Evolutionary conservation across 1,284 basidiomycete genomes (phyloP), one percentile per base, ranked within the genome.

Genomic region (Phylloporus sp.): DNA sequence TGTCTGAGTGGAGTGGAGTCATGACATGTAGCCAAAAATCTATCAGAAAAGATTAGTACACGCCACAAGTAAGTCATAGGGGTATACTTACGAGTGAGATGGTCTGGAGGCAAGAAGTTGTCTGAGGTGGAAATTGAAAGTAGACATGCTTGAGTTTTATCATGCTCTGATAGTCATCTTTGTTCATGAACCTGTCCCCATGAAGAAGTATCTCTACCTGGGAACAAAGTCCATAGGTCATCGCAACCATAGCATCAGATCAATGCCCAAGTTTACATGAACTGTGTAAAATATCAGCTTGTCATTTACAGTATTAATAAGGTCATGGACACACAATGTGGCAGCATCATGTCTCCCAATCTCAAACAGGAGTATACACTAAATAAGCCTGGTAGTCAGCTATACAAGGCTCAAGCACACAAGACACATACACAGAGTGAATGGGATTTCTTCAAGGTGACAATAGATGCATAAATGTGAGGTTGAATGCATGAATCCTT

Each of bases 401-500:
- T n/a, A n/a, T n/a, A n/a, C n/a, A n/a, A n/a, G n/a, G n/a, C n/a
- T n/a, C 42, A 11, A 5, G 31, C 10, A 49, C 12, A 32, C 22
- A 31, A 20, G 31, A 50, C 22, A 62, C 64, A 4, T 44, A 66
- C 65, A 8, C 65, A 60, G n/a, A 66, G 52, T 34, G 32, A 66
- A 66, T 3, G 53, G 24, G 3, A 42, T 59, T 37, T 66, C 65
- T 31, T 59, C 64, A 8, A 34, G 31, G 6, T 39, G 34, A 22
- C 58, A 59, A 34, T n/a, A n/a, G n/a, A n/a, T 29, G 39, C 50
- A 60, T 34, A 39, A 60, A 60, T 18, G 37, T 13, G 24, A 60
- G 58, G 32, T 60, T 50, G 26, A 60, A 60, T 28, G 51, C 31
- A 20, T 50, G 58, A 37, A 60, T 34, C 29, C 50, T 50, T 17